Evolutionary conservation across 2,329 filamentous ascomycete genomes (phyloP), one percentile per base, ranked within the genome.

Genomic region (Exophiala dermatitidis): DNA sequence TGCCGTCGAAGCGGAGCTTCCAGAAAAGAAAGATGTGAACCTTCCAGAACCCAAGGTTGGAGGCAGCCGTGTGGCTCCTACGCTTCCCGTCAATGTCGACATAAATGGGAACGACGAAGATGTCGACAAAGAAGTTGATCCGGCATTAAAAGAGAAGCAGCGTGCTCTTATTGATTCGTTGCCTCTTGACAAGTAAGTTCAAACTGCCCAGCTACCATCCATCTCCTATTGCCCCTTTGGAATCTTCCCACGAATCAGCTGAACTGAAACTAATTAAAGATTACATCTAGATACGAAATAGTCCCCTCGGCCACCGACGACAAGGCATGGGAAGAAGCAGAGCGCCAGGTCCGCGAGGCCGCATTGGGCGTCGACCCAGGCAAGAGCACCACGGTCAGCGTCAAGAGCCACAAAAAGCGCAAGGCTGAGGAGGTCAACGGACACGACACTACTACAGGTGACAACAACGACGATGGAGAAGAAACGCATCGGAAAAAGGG

Each of bases 101-200:
- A 77, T 97, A 12, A 84, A 85, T 50, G 88, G 12, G 9, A 41
- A 28, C 10, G 90, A 85, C 1, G 82, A 91, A 56, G 85, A 93
- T 68, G 82, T 87, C 10, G 90, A 85, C 1, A 82, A 91, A 56
- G 85, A 93, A 69, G 82, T 87, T 29, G 71, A 89, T 57, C 76
- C 76, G 45, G 82, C 81, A 54, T 74, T 95, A 64, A 81, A 81
- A 62, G 83, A 87, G 69, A 88, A 91, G 71, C 88, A 95, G 70
- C 83, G 86, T 63, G 87, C 88, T 62, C 75, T 97, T 60, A 95
- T 97, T 65, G 88, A 96, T 74, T 86, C 90, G 58, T 74, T 97
- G 57, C 90, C 91, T 42, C 76, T 97, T 48, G 89, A 95, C 65
- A 84, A 87, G 82, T 91, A 78, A 79, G 84, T 72, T 52, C 4